phyloP scores from a whole-genome alignment of 225 moss, liverwort and hornwort genomes.

The Rhytidiadelphus loreus region DNA sequence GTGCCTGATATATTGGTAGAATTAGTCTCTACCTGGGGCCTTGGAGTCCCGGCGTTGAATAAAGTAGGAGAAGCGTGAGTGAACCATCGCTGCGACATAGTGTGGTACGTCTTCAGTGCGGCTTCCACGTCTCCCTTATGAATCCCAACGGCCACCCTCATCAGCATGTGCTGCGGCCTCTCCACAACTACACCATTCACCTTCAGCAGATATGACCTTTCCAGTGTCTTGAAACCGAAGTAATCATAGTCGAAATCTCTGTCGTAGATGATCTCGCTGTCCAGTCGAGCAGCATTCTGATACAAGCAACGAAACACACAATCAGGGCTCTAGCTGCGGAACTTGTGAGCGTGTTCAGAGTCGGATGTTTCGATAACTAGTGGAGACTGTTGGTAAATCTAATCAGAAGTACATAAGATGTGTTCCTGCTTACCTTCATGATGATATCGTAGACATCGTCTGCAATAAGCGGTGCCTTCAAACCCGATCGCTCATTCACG shows the following conservation, averaged over 20 bases:
- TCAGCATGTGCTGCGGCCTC: constrained; percentile 94
- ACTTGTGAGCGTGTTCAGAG: neutral
- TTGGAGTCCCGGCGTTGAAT: constrained; percentile 78
- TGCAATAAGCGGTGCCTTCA: constrained; percentile 68
- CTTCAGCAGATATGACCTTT: constrained; percentile 76
- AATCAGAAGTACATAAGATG: too few relatives aligned
- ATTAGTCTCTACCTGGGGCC: constrained; percentile 49
- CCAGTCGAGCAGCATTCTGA: constrained; percentile 77
- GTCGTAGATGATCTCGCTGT: constrained; percentile 92
- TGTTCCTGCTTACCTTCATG: constrained; percentile 23
- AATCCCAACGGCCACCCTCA: constrained; percentile 89
- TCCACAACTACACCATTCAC: constrained; percentile 77
- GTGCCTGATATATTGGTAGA: neutral
- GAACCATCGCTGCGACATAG: constrained; percentile 97
- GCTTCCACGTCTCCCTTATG: constrained; percentile 56
- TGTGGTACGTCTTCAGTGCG: constrained; percentile 72
- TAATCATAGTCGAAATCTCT: constrained; percentile 93
- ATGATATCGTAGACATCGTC: constrained; percentile 70
- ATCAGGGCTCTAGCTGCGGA: neutral
- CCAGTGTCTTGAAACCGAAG: constrained; percentile 89
- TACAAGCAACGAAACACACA: neutral
- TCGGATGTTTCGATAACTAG: too few relatives aligned
- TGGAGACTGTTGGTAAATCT: neutral
- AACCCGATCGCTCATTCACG: constrained; percentile 55
- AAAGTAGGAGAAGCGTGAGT: constrained; percentile 88